Base-by-base conservation (phyloP, 495 filamentous ascomycete genomes). In the Lichina pygmaea region DNA sequence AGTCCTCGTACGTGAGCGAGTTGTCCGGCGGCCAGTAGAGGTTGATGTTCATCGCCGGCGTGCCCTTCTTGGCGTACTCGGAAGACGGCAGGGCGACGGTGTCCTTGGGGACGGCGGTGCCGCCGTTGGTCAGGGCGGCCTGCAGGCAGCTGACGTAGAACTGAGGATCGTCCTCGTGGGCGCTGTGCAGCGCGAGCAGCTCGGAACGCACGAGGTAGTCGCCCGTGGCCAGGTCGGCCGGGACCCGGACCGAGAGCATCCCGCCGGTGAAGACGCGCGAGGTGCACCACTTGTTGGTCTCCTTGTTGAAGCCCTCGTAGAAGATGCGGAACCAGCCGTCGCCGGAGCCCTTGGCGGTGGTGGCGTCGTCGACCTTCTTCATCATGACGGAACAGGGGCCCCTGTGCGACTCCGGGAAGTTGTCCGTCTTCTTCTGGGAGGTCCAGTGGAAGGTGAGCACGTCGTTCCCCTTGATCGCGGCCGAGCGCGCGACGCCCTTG, bases 271-370 rank as follows among this genome's bases (percentile, higher is more conserved):
- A 60, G 46, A 77, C 77, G 41, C 70, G 70, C 49, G 78, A 66
- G 1, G 75, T 77, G 50, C 81, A 81, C 72, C 77, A 83, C 47
- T 68, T 59, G 3, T 61, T 61, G 42, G 54, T 50, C 6, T 41
- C 41, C 2, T 59, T 48, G 52, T 75, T 66, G 53, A 77, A 79
- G 42, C 74, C 77, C 33, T 73, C 66, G 41, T 77, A 62, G 60
- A 60, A 79, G 55, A 86, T 73, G 63, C 84, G 85, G 64, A 86
- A 80, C 81, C 81, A 86, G 16, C 81, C 79, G 46, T 58, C 57
- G 6, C 80, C 78, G 31, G 62, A 55, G 32, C 65, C 66, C 7
- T 50, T 37, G 42, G 59, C 46, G 10, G 60, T 60, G 13, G 56
- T 57, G 3, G 63, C 54, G 44, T 69, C 55, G 42, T 55, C 54